Evolutionary conservation across 345 rosid species (phyloP), one percentile per base, ranked within the genome.

Genomic region (Syzygium aqueum): DNA sequence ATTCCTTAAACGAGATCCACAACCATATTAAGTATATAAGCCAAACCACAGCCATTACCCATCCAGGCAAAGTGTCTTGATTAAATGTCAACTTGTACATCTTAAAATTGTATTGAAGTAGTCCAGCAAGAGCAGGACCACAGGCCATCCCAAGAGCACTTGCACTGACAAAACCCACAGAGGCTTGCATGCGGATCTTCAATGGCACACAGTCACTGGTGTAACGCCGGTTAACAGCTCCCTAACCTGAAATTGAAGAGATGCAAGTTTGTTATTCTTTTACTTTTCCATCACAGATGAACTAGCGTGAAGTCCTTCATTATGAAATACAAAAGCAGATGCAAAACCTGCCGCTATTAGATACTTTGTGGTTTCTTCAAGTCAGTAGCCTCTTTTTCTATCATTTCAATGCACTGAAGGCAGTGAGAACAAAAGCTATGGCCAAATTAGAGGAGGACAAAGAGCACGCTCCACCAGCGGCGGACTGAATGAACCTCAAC

Each of bases 61-160:
- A 98, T 16, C 99, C 99, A 43, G 99, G 99, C 90, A 96, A 92
- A 85, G 99, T 98, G 65, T 90, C 89, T 89, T 91, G 93, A 89
- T 96, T 95, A 91, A 98, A 95, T 25, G 99, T 96, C 1, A 98
- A 63, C 90, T 93, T 94, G 92, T 91, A 95, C 56, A 98, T 90
- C 93, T 93, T 96, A 90, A 98, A 96, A 83, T 94, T 92, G n/a
- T 89, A 89, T 90, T 98, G 99, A 83, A 98, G 98, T 86, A 98
- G 87, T 88, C 98, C 99, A 84, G 99, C 99, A 57, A 98, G 95
- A 77, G 98, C 99, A 84, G 99, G 99, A 91, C 99, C 99, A 92
- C 98, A 96, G 53, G 99, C 99, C 99, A 98, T 96, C 89, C 99
- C 99, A 37, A 98, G 97, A 88, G 99, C 99, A 95, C 99, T 98